Base-by-base conservation (phyloP, 805 yeast genomes). In the Kregervanrija delftensis region DNA sequence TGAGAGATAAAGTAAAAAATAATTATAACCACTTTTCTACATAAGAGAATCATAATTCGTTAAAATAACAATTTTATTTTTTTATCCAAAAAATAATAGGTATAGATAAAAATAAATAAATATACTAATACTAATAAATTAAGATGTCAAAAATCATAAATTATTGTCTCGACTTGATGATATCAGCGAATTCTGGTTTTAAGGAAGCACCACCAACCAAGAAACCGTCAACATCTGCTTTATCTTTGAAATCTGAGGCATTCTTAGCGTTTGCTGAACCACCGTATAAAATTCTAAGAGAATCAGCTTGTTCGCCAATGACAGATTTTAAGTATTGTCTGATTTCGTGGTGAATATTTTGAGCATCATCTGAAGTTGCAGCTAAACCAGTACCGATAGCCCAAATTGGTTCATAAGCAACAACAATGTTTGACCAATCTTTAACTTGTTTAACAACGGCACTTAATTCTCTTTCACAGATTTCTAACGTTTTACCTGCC, bases 341-440 rank as follows among this genome's bases (percentile, higher is more conserved):
- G 73, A 93, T 87, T 58, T 76, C 77, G 66, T 78, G 77, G 76
- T 93, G 99, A 63, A 93, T 87, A 56, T 83, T 88, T 76, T 93
- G 96, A 57, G 99, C 99, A 66, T 93, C 99, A 57, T 85, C 86
- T 57, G 99, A 89, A 59, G 99, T 93, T 51, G 99, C 98, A 61
- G 98, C 96, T 65, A 93, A 81, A 65, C 99, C 99, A 59, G 98
- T 90, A 69, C 99, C 99, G 61, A 93, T 93, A 60, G 99, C 99
- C 99, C 99, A 93, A 57, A 93, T 96, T 60, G 99, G 99, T 76
- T 93, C 99, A 75, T 93, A 93, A 63, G 99, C 99, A 68, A 93
- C 73, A 55, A 93, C 98, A 56, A 93, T 76, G 69, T 86, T 77
- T 53, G 84, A 61, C 98, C 98, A 91, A 81, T 90, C 97, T 15